phyloP scores from a whole-genome alignment of 1,139 yeast genomes.

The Magnusiomyces sp. region DNA sequence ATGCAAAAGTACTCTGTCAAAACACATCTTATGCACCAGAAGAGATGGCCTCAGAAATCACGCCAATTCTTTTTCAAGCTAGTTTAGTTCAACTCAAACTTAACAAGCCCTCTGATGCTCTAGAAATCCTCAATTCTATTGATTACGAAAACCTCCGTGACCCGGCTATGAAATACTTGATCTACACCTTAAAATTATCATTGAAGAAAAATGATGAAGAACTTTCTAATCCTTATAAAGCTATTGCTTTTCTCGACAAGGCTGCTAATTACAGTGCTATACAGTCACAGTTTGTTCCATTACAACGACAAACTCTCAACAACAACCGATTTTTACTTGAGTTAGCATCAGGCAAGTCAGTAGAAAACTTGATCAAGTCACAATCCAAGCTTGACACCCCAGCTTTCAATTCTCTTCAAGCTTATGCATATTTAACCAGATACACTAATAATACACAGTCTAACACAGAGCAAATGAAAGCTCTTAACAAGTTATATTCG shows the following conservation, averaged over 20 bases:
- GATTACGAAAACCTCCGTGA: conserved; percentile 16
- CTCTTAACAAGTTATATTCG: conserved; percentile 10
- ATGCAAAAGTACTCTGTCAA: conserved; percentile 42
- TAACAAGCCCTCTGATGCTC: conserved; percentile 41
- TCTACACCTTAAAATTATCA: conserved; percentile 14
- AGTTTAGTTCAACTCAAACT: conserved; percentile 52
- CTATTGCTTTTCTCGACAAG: conserved; percentile 21
- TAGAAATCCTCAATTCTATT: conserved; percentile 32
- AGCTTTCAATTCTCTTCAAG: conserved; percentile 11
- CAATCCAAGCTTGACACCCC: conserved; percentile 4
- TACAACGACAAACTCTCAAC: conserved; percentile 20
- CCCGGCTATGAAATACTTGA: conserved; percentile 14
- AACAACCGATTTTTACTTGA: conserved; percentile 24
- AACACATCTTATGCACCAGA: conserved; percentile 34
- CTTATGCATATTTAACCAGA: conserved; percentile 8
- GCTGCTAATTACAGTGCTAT: conserved; percentile 15
- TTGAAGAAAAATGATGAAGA: conserved; percentile 6
- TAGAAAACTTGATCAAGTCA: conserved; percentile 13
- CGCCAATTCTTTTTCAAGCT: conserved; percentile 60
- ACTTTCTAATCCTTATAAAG: conserved; percentile 21
- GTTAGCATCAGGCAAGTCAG: conserved; percentile 22
- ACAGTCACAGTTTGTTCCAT: conserved; percentile 16
- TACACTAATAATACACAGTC: not conserved
- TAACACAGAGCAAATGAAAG: conserved; percentile 12
- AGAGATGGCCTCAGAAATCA: conserved; percentile 36